Evolutionary conservation across 2,329 filamentous ascomycete genomes (phyloP), one percentile per base, ranked within the genome.

Genomic region (Phaeosphaeriaceae sp.): DNA sequence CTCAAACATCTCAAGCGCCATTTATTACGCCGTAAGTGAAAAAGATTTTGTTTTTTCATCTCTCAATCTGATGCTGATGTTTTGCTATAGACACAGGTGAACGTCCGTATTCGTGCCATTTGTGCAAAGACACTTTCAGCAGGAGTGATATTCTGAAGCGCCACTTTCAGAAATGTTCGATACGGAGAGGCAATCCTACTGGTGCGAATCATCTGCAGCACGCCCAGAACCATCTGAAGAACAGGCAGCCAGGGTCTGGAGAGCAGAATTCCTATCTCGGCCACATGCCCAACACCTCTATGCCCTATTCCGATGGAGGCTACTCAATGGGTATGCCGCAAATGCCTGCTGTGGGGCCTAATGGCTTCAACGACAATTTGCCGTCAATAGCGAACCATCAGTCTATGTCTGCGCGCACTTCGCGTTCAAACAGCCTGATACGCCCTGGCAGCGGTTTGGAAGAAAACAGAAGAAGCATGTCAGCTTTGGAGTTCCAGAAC

Each of bases 131-230:
- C 76, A 97, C 92, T 28, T 99, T 99, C 77, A 96, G 91, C 40
- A 88, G 94, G 74, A 96, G 92, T 81, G 94, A 99, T 72, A 97
- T 99, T 60, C 80, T 99, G 67, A 99, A 99, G 82, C 90, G 94
- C 60, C 94, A 99, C 78, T 99, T 97, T 78, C 92, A 97, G 76
- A 99, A 99, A 81, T 99, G 94, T 79, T 97, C 94, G 32, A 91
- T 97, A 60, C 87, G 94, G 67, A 88, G 94, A 71, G 94, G 94
- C 50, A 97, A 97, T 77, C 93, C 94, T 46, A 96, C 92, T 13
- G 92, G 92, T 64, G 91, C 91, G 56, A 96, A 90, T 70, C 94
- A 99, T 78, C 77, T 99, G 75, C 95, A 92, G 63, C 92, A 97
- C 76, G 90, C 92, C 29, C 89, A 93, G 75, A 89, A 90, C 58